Conservation (phyloP, 495 filamentous ascomycete species). For the Penicillium verhagenii region DNA sequence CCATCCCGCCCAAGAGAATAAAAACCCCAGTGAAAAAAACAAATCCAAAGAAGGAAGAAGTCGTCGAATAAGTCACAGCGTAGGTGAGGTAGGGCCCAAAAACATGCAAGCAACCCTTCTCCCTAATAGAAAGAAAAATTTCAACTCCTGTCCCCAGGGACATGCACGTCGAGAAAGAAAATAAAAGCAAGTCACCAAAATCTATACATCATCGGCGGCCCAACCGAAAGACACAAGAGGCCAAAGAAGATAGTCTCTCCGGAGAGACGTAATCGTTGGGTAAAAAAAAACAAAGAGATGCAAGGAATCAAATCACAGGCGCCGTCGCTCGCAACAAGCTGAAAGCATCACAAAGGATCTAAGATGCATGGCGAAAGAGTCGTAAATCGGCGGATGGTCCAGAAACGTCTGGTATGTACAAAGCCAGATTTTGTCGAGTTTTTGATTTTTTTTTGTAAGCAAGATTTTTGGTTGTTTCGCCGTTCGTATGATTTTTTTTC, state of each 20-base stretch:
- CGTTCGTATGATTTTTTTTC: conserved; percentile 33
- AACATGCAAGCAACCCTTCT: conserved; percentile 20
- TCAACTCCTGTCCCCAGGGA: conserved; percentile 38
- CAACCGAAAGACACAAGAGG: conserved; percentile 27
- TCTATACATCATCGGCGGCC: conserved; percentile 49
- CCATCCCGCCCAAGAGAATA: conserved; percentile 39
- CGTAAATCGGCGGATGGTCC: conserved; percentile 33
- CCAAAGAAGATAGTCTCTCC: conserved; percentile 37
- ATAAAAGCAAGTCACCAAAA: conserved; percentile 36
- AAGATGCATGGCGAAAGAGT: conserved; percentile 36
- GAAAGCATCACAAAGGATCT: conserved; percentile 42
- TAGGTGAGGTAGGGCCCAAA: conserved; percentile 31
- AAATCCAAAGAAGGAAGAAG: conserved; percentile 32
- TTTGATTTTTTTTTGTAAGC: conserved; percentile 13
- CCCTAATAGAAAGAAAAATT: conserved; percentile 29
- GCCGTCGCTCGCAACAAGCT: conserved; percentile 50
- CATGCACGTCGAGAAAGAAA: conserved; percentile 34
- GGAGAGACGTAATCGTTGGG: conserved; percentile 44
- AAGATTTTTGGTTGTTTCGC: conserved; percentile 9
- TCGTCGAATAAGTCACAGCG: conserved; percentile 27
- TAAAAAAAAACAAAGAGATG: conserved; percentile 27
- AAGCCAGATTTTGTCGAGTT: conserved; percentile 24
- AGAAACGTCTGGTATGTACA: conserved; percentile 38
- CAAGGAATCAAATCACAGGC: conserved; percentile 45
- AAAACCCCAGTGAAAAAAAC: conserved; percentile 32